phyloP scores from a whole-genome alignment of 2,329 filamentous ascomycete species.

The Acarospora socialis region DNA sequence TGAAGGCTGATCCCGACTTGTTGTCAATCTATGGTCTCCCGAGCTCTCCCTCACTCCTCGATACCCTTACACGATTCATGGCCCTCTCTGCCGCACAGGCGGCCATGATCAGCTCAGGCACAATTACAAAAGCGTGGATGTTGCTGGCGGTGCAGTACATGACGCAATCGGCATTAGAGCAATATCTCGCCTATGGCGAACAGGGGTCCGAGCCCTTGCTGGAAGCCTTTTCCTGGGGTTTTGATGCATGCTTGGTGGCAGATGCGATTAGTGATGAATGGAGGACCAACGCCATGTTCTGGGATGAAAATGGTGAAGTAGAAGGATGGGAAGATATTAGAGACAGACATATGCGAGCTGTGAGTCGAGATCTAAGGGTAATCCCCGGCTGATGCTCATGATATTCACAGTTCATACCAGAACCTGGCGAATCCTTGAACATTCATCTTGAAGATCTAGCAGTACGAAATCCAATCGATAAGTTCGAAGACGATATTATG shows the following conservation, averaged over 20 bases:
- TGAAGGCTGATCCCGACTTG: too few species aligned
- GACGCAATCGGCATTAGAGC: slow-evolving; percentile 36
- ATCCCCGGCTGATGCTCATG: slow-evolving; percentile 9
- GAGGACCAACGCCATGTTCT: slow-evolving; percentile 23
- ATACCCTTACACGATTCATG: slow-evolving; percentile 35
- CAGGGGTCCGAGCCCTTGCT: slow-evolving; percentile 24
- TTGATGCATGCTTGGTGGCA: slow-evolving; percentile 15
- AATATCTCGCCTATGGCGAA: slow-evolving; percentile 27
- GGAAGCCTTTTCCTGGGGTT: slow-evolving; percentile 34
- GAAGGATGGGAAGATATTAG: slow-evolving; percentile 24
- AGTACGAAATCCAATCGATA: slow-evolving; percentile 16
- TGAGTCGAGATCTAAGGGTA: slow-evolving; percentile 16
- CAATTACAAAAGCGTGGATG: slow-evolving; percentile 28
- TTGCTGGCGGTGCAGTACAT: slow-evolving; percentile 34
- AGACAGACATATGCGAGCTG: slow-evolving; percentile 20
- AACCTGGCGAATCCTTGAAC: slow-evolving; percentile 10
- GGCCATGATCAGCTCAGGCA: slow-evolving; percentile 19
- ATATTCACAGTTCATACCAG: slow-evolving; percentile 15
- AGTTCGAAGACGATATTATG: slow-evolving; percentile 27
- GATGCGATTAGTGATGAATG: slow-evolving; percentile 16
- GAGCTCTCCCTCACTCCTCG: slow-evolving; percentile 25
- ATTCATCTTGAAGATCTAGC: slow-evolving; percentile 18
- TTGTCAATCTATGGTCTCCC: too few species aligned
- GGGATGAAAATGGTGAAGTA: slow-evolving; percentile 20
- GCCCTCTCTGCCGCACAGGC: slow-evolving; percentile 29